These are phyloP conservation scores for Microascus cirrosus DNA, from an alignment of 2,329 filamentous ascomycete genomes.

Conservation along the genomic window DNA sequence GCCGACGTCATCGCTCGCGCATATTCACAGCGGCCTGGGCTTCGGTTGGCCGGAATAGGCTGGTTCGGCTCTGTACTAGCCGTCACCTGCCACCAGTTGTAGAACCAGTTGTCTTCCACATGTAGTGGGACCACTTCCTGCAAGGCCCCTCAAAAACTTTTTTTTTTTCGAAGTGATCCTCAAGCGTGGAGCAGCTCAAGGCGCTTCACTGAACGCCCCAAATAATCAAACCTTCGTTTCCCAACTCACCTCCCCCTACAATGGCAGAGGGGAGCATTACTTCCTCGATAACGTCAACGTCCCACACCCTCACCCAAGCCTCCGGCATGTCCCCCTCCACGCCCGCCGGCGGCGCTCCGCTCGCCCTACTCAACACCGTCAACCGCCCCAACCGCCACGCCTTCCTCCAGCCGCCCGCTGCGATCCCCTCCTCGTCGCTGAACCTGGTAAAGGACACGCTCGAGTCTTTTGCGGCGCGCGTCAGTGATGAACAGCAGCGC, in stretches of 20 bases:
- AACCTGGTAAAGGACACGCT: conserved; percentile 70
- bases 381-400: conserved; percentile 50
- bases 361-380: conserved; percentile 46
- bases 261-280: conserved; percentile 14
- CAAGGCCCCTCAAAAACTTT: conserved; percentile 8
- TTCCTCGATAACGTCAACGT: conserved; percentile 53
- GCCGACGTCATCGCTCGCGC: too few species aligned
- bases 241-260: not conserved
- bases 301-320: conserved; percentile 48
- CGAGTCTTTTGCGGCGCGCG: conserved; percentile 63
- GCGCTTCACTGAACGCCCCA: not conserved
- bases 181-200: not conserved
- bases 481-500: conserved; percentile 62
- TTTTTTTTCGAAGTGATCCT: conserved; percentile 5
- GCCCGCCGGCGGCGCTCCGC: conserved; percentile 24
- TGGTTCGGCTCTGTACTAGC: too few species aligned
- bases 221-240: not conserved
- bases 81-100: not conserved
- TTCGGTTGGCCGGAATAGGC: too few species aligned
- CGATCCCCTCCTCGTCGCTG: conserved; percentile 59
- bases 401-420: conserved; percentile 64
- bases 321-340: conserved; percentile 29
- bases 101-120: not conserved
- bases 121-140: not conserved
- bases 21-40: too few species aligned